A percentile compares a stretch with the other conserved stretches of the same genome.
These are phyloP conservation scores for Phytophthora tubulina DNA, from an alignment of 352 stramenopile species.

Conservation along the genomic window DNA sequence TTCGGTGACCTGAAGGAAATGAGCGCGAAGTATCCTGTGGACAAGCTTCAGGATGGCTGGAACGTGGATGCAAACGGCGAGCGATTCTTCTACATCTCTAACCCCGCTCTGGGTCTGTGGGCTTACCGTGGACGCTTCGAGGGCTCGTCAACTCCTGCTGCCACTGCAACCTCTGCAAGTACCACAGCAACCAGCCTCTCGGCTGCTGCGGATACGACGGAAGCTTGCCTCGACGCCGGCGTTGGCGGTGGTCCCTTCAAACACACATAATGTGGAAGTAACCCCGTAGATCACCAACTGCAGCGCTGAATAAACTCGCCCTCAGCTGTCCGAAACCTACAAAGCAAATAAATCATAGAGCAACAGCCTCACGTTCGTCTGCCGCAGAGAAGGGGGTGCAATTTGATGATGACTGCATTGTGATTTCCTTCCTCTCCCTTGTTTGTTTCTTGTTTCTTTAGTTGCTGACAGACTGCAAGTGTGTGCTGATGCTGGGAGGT, in stretches of 20 bases:
- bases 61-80: conserved; percentile 88
- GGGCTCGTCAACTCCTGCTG: conserved; percentile 34
- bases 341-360: conserved; percentile 12
- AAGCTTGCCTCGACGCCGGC: conserved; percentile 72
- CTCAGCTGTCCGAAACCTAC: neutral
- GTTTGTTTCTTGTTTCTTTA: conserved; percentile 25
- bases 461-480: conserved; percentile 16
- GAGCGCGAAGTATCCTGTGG: conserved; percentile 83
- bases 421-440: conserved; percentile 36
- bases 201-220: conserved; percentile 51
- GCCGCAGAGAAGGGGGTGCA: conserved; percentile 3
- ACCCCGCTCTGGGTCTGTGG: conserved; percentile 97
- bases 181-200: conserved; percentile 43
- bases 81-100: conserved; percentile 97
- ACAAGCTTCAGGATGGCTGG: conserved; percentile 93
- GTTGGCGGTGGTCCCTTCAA: conserved; percentile 85
- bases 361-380: conserved; percentile 10
- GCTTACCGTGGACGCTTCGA: conserved; percentile 90
- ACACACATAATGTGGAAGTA: conserved; percentile 36
- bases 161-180: conserved; percentile 17
- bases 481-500: neutral
- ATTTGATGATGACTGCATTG: conserved; percentile 43
- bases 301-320: conserved; percentile 6
- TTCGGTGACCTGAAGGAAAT: conserved; percentile 92
- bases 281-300: neutral